A percentile compares a stretch with the other conserved stretches of the same genome.
Evolutionary conservation across 495 filamentous ascomycete species (phyloP).

Genomic region (Hyphodiscus hymeniophilus): DNA sequence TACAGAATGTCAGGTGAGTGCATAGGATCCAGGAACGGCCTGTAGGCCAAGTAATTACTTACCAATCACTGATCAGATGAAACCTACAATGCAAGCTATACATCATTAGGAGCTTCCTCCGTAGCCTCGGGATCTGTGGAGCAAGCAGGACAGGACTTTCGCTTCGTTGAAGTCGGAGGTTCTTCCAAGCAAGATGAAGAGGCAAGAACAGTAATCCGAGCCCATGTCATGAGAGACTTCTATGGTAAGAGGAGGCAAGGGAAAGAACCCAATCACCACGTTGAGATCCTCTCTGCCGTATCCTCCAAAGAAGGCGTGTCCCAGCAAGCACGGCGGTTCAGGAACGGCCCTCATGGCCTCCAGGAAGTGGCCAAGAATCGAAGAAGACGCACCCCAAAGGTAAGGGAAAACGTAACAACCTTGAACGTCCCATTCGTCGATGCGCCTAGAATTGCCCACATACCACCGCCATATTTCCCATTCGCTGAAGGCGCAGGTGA

Average conservation of each 20-base stretch:
- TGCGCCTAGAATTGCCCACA: not conserved
- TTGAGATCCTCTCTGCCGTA: conserved; percentile 1
- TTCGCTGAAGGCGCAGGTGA: not conserved
- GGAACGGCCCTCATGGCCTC: conserved; percentile 3
- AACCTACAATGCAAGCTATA: too few species aligned
- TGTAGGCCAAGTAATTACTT: too few species aligned
- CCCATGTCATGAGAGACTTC: conserved; percentile 13
- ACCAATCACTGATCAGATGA: too few species aligned
- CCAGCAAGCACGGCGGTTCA: conserved; percentile 8
- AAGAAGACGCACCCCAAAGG: not conserved
- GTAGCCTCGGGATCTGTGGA: too few species aligned
- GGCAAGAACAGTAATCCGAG: conserved; percentile 7
- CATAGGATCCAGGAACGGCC: too few species aligned
- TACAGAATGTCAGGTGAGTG: too few species aligned
- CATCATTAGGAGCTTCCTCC: too few species aligned
- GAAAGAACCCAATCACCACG: not conserved
- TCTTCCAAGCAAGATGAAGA: conserved; percentile 1
- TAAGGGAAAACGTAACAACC: not conserved
- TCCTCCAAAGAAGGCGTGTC: conserved; percentile 2
- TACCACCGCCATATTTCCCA: not conserved
- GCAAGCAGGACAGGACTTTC: conserved; percentile 2
- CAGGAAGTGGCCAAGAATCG: conserved; percentile 6
- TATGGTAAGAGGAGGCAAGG: conserved; percentile 1
- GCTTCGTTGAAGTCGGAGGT: conserved; percentile 7
- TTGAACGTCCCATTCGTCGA: not conserved